Conservation (phyloP, 1,284 basidiomycete species). For the Microbotryum intermedium region DNA sequence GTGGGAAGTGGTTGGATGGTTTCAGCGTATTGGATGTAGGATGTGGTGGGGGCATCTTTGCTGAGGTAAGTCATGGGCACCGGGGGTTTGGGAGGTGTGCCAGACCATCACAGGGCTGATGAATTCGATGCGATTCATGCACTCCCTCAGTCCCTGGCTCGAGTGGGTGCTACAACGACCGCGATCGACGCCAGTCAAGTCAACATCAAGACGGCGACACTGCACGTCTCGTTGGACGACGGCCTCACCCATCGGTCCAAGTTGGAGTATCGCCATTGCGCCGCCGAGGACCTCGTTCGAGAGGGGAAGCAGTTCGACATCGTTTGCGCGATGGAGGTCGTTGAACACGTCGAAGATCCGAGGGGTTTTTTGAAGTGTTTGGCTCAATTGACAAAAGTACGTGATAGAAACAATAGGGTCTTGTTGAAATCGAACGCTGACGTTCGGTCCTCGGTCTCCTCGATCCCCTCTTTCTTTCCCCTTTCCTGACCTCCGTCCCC, state of each 20-base stretch:
- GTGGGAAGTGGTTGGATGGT: constrained; percentile 48
- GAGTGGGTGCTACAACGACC: constrained; percentile 74
- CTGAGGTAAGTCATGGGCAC: constrained; percentile 66
- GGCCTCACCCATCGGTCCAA: background rate
- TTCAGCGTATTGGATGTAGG: constrained; percentile 75
- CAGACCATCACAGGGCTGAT: background rate
- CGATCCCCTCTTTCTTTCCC: background rate
- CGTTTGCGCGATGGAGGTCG: constrained; percentile 94
- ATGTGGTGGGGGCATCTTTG: constrained; percentile 88
- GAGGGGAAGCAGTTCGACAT: constrained; percentile 64
- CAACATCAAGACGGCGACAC: constrained; percentile 76
- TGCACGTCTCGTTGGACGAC: constrained; percentile 71
- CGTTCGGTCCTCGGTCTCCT: background rate
- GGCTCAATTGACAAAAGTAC: constrained; percentile 72
- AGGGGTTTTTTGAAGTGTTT: constrained; percentile 71
- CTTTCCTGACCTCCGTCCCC: background rate
- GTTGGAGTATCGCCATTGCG: constrained; percentile 62
- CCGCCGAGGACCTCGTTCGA: constrained; percentile 65
- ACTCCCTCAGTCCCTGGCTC: constrained; percentile 60
- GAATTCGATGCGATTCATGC: constrained; percentile 1
- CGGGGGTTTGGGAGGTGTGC: no score
- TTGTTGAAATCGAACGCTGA: background rate
- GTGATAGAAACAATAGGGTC: constrained; percentile 28
- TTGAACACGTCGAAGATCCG: constrained; percentile 95
- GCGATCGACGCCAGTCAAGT: constrained; percentile 83